These are phyloP conservation scores for Xylaria sp. DNA, from an alignment of 2,329 filamentous ascomycete genomes.

Conservation along the genomic window DNA sequence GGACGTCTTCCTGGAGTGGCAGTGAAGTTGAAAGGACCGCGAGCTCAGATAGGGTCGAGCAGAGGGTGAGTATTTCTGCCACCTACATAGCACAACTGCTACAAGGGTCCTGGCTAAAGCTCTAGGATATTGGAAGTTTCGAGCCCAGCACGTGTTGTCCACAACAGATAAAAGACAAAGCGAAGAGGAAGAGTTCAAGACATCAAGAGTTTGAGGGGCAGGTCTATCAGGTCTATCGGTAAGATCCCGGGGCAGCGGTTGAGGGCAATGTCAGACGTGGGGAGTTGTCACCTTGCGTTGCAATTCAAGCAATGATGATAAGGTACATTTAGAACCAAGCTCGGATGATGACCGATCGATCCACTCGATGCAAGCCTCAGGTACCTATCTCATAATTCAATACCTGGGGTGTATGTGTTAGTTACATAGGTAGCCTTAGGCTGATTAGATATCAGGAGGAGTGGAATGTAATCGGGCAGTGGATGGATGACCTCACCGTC, in stretches of 20 bases:
- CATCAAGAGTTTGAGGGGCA: neutral
- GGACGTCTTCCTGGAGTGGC: neutral
- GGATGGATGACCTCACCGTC: conserved; percentile 29
- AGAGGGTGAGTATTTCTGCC: conserved; percentile 6
- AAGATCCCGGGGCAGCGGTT: neutral
- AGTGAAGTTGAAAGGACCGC: conserved; percentile 7
- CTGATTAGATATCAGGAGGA: neutral
- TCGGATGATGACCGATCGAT: conserved; percentile 6
- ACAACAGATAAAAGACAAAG: conserved; percentile 11
- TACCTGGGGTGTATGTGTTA: neutral
- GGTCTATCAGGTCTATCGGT: neutral
- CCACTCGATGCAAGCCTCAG: neutral
- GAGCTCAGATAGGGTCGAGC: neutral
- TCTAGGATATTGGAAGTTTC: conserved; percentile 5
- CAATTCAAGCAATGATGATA: conserved; percentile 5
- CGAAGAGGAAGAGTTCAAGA: conserved; percentile 2
- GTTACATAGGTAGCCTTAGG: neutral
- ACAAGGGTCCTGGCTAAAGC: conserved; percentile 9
- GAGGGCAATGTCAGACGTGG: conserved; percentile 24
- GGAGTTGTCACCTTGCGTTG: conserved; percentile 24
- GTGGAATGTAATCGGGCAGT: neutral
- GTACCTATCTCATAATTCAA: neutral
- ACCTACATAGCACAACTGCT: conserved; percentile 19
- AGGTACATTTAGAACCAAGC: neutral
- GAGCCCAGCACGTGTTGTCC: conserved; percentile 6